Conservation (phyloP, 371 early-diverging fungal genomes). For the Saksenaea oblongispora region DNA sequence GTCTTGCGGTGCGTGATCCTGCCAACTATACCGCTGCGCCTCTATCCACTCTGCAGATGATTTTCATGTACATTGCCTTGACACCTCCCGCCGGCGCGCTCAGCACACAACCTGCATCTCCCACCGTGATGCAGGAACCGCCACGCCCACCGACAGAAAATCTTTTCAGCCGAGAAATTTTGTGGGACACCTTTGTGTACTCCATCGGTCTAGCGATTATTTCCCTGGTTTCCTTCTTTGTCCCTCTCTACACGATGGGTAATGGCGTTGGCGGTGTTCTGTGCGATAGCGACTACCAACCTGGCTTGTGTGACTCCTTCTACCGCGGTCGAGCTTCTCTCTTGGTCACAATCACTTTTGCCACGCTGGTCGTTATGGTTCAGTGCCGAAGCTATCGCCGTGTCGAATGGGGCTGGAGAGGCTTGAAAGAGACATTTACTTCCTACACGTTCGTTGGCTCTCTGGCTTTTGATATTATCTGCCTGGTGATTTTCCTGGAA, state of each 20-base stretch:
- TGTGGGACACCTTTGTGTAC: slow-evolving; percentile 24
- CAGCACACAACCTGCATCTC: slow-evolving; percentile 77
- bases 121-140: slow-evolving; percentile 75
- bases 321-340: slow-evolving; percentile 66
- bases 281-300: slow-evolving; percentile 59
- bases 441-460: slow-evolving; percentile 57
- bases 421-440: slow-evolving; percentile 39
- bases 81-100: slow-evolving; percentile 79
- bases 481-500: slow-evolving; percentile 61
- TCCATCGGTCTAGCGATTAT: slow-evolving; percentile 56
- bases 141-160: slow-evolving; percentile 72
- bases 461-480: slow-evolving; percentile 45
- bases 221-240: slow-evolving; percentile 53
- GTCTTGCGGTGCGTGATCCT: slow-evolving; percentile 72
- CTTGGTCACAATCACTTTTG: slow-evolving; percentile 57
- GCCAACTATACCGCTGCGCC: slow-evolving; percentile 69
- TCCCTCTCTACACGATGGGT: slow-evolving; percentile 53
- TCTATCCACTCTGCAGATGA: slow-evolving; percentile 33
- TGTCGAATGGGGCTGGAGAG: slow-evolving; percentile 50
- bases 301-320: slow-evolving; percentile 53
- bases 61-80: slow-evolving; percentile 26
- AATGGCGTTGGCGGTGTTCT: slow-evolving; percentile 49
- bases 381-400: slow-evolving; percentile 65
- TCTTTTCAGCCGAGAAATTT: slow-evolving; percentile 46
- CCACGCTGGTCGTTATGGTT: slow-evolving; percentile 63